These are phyloP conservation scores for Phaffia rhodozyma DNA, from an alignment of 1,284 basidiomycete genomes.

Conservation along the genomic window DNA sequence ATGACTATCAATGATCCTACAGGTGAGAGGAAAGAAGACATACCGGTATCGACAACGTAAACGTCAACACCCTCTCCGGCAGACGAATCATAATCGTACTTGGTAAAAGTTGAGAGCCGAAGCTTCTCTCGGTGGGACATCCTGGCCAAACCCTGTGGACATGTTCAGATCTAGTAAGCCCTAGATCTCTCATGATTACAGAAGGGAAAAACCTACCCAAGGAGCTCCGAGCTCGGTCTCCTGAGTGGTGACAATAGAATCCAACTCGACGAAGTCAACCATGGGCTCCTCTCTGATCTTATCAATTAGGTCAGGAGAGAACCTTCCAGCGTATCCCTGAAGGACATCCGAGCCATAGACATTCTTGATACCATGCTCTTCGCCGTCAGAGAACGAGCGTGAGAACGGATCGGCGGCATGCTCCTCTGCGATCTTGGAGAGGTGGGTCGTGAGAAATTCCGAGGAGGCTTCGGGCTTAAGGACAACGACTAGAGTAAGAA, in stretches of 20 bases:
- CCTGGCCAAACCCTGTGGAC: conserved; percentile 72
- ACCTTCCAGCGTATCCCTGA: conserved; percentile 69
- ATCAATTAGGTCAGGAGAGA: conserved; percentile 61
- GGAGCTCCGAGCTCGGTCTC: conserved; percentile 67
- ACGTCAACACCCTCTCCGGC: conserved; percentile 90
- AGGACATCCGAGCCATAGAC: conserved; percentile 52
- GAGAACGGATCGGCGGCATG: conserved; percentile 12
- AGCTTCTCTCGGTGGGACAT: conserved; percentile 78
- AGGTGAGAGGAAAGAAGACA: background rate
- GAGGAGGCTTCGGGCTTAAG: conserved; percentile 6
- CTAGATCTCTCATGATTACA: background rate
- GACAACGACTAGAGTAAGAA: conserved; percentile 14
- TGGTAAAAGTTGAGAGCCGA: conserved; percentile 69
- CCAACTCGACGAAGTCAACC: conserved; percentile 84
- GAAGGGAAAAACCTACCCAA: conserved; percentile 54
- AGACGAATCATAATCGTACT: conserved; percentile 61
- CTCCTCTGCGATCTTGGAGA: conserved; percentile 6
- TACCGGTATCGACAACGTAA: conserved; percentile 44
- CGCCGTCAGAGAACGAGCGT: conserved; percentile 38
- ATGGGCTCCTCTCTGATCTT: conserved; percentile 76
- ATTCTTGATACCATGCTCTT: conserved; percentile 50
- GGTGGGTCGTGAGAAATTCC: conserved; percentile 4
- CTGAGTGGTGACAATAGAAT: conserved; percentile 72
- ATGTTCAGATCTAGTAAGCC: conserved; percentile 14
- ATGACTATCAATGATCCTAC: background rate